Percentiles rank a stretch among this genome's conserved stretches.
Evolutionary conservation across 176 grass and related monocot species (phyloP).

Genomic region (Raddia guianensis): DNA sequence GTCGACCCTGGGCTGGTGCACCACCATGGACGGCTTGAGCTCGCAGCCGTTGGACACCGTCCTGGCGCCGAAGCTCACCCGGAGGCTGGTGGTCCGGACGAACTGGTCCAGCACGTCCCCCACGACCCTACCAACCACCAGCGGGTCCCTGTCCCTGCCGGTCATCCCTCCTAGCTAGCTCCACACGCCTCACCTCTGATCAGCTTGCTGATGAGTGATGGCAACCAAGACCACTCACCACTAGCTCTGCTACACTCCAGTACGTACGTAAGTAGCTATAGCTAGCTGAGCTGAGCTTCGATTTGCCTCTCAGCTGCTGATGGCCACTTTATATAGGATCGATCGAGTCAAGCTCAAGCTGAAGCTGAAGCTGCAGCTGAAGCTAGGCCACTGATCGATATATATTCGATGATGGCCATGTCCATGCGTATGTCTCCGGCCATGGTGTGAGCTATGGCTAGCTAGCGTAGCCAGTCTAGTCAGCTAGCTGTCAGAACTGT

Average conservation of each 20-base stretch:
- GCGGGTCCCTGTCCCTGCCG: conserved; percentile 65
- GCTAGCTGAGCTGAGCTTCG: not conserved
- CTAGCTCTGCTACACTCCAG: too few relatives aligned
- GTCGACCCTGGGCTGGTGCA: conserved; percentile 69
- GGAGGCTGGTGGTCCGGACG: conserved; percentile 54
- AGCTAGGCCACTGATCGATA: too few relatives aligned
- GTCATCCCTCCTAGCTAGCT: conserved; percentile 11
- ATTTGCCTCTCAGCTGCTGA: not conserved
- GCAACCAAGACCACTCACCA: too few relatives aligned
- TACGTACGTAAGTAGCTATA: too few relatives aligned
- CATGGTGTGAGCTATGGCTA: too few relatives aligned
- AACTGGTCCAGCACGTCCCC: conserved; percentile 87
- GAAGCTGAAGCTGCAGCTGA: too few relatives aligned
- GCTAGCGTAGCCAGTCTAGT: not conserved
- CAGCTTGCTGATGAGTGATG: too few relatives aligned
- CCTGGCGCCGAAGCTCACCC: conserved; percentile 49
- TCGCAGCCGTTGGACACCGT: conserved; percentile 67
- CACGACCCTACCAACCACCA: conserved; percentile 82
- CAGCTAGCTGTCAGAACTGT: too few relatives aligned
- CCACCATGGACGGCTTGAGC: conserved; percentile 83
- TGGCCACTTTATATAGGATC: conserved; percentile 41
- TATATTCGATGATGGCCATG: not conserved
- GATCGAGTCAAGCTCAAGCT: not conserved
- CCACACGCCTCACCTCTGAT: too few relatives aligned
- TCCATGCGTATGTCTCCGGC: not conserved